Base-by-base conservation (phyloP, 805 yeast genomes). In the Osmozyma mogii region DNA sequence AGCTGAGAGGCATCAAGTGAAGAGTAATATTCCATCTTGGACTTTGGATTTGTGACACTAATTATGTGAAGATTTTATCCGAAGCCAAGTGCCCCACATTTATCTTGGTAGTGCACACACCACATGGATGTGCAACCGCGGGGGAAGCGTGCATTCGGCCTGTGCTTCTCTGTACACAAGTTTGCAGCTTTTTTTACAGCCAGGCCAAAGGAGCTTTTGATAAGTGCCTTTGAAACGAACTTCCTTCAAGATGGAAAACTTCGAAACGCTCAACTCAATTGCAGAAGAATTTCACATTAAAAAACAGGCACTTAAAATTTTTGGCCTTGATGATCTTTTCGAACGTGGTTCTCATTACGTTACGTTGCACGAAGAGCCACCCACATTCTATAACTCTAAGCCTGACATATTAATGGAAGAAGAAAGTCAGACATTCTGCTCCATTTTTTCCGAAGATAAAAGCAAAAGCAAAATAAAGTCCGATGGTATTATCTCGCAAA, bases 21-120 rank as follows among this genome's bases (percentile, higher is more conserved):
- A 2, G 88, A 75, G 51, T 79, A 83, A 58, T 78, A 83, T 52
- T 82, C 89, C 94, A 83, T 82, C 15, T n/a, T 36, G 22, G 25
- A 15, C 4, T 11, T n/a, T 15, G 5, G 27, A 9, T 10, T 13
- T 7, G 9, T n/a, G n/a, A n/a, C n/a, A 18, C 21, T 18, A 18
- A 8, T 10, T 8, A 8, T 18, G 21, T 10, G 8, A 10, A 10
- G 10, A 18, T 18, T 18, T 8, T 8, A 18, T 8, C 21, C 21
- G 9, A 21, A 6, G 9, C n/a, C 12, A 5, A 13, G 12, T 24
- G 17, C 28, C 23, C 30, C 28, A 21, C 35, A 22, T 25, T 17
- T 20, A n/a, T 16, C 9, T 18, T 28, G 21, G 8, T 18, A 10
- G 10, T 18, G 21, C 10, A 10, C 10, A 8, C 19, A 15, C 24